Evolutionary conservation across 177 flowering plant species (phyloP), one percentile per base, ranked within the genome.

Genomic region (Telopea speciosissima): DNA sequence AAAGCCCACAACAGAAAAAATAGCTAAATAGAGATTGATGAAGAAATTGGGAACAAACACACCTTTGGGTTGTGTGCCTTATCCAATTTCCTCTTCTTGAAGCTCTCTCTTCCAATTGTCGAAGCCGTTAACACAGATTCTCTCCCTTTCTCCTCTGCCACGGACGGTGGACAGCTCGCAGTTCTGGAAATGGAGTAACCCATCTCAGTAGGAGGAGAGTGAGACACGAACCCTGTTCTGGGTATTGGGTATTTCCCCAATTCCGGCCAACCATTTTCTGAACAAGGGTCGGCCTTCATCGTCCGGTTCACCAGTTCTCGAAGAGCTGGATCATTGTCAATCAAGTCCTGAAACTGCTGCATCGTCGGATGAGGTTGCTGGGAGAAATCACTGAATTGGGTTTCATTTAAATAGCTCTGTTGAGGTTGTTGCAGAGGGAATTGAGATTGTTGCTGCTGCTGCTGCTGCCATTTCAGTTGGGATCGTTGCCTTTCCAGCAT

Each of bases 1-100:
- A 28, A 28, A 28, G 31, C 40, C 40, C 40, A 36, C 40, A 36
- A 36, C 40, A 19, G 58, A 16, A 52, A 52, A 19, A 52, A 52
- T 52, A 52, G 19, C 4, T 1, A 52, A 13, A 14, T 0, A 52
- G 21, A 52, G 58, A 52, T 14, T 52, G 58, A 52, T 52, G 19
- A 52, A 19, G 58, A 52, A 52, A 52, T 19, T 14, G 58, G 17
- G 1, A 52, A 52, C 5, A 3, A 3, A 62, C 79, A 72, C 6
- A 88, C 96, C 94, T 89, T 87, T 24, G 76, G 44, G 70, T 74
- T 76, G 16, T 70, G 85, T 13, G 75, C 63, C 76, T 77, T 84
- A 25, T 86, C 91, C 61, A 81, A 81, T 60, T 87, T 90, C 70
- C 97, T 85, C 79, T 93, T 93, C 90, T 84, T 92, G 81, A 73